Evolutionary conservation across 1,139 yeast genomes (phyloP).

Genomic region (Geotrichum australiense): DNA sequence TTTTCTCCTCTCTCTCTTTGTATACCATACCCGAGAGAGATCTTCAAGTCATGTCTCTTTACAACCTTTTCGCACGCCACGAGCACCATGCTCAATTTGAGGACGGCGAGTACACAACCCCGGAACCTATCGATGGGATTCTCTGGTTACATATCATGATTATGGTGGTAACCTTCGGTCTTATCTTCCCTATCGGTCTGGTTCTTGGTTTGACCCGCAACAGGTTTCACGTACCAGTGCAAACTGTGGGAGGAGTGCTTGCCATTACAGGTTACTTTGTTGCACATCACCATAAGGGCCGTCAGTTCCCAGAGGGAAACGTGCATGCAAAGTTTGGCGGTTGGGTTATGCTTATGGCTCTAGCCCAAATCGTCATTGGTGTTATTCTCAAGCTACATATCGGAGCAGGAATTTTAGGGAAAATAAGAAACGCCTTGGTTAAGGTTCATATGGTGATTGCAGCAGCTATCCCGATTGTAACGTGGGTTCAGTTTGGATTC

Average conservation of each 20-base stretch:
- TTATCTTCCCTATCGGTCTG: slow-evolving; percentile 38
- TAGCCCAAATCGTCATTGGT: slow-evolving; percentile 32
- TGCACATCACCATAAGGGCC: slow-evolving; percentile 37
- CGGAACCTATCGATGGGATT: slow-evolving; percentile 20
- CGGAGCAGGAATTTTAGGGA: slow-evolving; percentile 31
- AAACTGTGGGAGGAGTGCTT: slow-evolving; percentile 32
- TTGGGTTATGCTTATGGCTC: slow-evolving; percentile 27
- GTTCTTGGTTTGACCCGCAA: slow-evolving; percentile 36
- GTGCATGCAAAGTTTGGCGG: slow-evolving; percentile 33
- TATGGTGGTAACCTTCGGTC: slow-evolving; percentile 37
- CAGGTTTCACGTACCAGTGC: slow-evolving; percentile 37
- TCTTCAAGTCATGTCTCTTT: background rate
- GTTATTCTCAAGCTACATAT: slow-evolving; percentile 33
- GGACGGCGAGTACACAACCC: slow-evolving; percentile 16
- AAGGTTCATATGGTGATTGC: slow-evolving; percentile 35
- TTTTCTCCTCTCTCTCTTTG: background rate
- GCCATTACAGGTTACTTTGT: slow-evolving; percentile 36
- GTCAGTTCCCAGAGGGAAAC: slow-evolving; percentile 31
- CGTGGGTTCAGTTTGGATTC: slow-evolving; percentile 61
- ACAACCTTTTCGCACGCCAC: slow-evolving; percentile 16
- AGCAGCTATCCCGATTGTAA: slow-evolving; percentile 39
- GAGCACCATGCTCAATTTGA: slow-evolving; percentile 17
- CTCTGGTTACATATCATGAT: slow-evolving; percentile 36
- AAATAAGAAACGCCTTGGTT: slow-evolving; percentile 29
- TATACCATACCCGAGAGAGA: background rate